Conservation (phyloP, 1,284 basidiomycete species). For the Ustilago lituana region DNA sequence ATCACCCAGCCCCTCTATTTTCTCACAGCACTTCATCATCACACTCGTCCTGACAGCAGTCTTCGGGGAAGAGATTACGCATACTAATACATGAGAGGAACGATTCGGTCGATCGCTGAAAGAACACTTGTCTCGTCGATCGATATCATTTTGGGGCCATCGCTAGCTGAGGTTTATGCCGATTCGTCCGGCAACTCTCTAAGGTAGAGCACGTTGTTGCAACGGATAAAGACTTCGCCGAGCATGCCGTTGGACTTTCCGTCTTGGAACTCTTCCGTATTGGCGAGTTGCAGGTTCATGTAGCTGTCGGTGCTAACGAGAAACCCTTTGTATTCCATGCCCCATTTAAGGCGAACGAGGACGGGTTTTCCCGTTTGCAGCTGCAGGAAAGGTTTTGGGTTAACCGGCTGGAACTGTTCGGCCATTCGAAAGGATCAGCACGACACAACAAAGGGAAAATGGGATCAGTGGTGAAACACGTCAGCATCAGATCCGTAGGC, state of each 20-base stretch:
- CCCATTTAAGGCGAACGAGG: constrained; percentile 96
- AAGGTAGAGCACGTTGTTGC: constrained; percentile 66
- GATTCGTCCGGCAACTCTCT: constrained; percentile 58
- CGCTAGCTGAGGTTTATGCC: neutral
- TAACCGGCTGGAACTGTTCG: constrained; percentile 83
- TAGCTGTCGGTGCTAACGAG: constrained; percentile 98
- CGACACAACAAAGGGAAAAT: neutral
- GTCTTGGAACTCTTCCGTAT: constrained; percentile 97
- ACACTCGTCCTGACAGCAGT: too few relatives aligned
- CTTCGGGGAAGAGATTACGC: constrained; percentile 9
- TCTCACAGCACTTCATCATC: too few relatives aligned
- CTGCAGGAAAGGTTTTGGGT: constrained; percentile 98
- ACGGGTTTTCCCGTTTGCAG: constrained; percentile 97
- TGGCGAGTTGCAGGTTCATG: constrained; percentile 99
- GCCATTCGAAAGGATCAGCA: neutral
- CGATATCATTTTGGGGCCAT: too few relatives aligned
- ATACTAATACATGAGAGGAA: constrained; percentile 18
- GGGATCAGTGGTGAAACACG: too few relatives aligned
- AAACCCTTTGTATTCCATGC: constrained; percentile 98
- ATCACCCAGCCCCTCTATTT: too few relatives aligned
- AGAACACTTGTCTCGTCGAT: too few relatives aligned
- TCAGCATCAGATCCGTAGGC: too few relatives aligned
- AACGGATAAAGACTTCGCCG: constrained; percentile 97
- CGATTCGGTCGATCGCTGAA: too few relatives aligned
- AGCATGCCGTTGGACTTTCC: constrained; percentile 93